These are phyloP conservation scores for rapeseed (Brassica napus) DNA, from an alignment of 345 rosid genomes.

Conservation along the genomic window DNA sequence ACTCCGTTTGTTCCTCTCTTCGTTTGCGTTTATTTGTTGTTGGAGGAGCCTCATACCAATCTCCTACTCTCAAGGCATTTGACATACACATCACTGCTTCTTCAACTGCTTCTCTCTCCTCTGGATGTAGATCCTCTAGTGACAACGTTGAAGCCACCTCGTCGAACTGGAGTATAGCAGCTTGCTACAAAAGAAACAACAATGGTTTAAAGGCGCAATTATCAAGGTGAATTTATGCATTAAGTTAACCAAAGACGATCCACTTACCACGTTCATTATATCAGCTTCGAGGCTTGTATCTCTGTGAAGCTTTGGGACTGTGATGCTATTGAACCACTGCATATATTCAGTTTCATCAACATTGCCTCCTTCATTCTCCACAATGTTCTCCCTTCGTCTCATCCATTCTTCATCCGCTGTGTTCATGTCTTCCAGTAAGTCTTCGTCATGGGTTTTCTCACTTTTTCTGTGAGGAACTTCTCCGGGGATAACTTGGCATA, in stretches of 20 bases:
- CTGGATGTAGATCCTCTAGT: conserved; percentile 40
- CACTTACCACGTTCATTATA: conserved; percentile 44
- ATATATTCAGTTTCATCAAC: conserved; percentile 59
- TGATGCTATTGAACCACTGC: conserved; percentile 68
- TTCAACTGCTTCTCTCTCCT: conserved; percentile 40
- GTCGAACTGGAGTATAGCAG: conserved; percentile 46
- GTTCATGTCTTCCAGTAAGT: conserved; percentile 67
- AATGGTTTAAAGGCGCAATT: not conserved
- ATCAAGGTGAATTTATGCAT: not conserved
- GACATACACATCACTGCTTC: conserved; percentile 43
- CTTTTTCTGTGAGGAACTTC: conserved; percentile 47
- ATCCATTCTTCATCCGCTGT: conserved; percentile 71
- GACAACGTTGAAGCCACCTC: conserved; percentile 43
- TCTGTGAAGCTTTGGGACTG: conserved; percentile 46
- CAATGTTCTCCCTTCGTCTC: conserved; percentile 53
- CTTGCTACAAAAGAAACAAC: conserved; percentile 35
- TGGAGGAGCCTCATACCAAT: conserved; percentile 37
- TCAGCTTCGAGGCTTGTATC: conserved; percentile 46
- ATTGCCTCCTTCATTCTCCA: conserved; percentile 46
- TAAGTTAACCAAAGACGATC: not conserved
- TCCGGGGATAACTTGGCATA: conserved; percentile 61
- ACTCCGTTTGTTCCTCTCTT: conserved; percentile 40
- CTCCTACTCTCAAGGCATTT: conserved; percentile 43
- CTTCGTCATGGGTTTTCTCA: conserved; percentile 72
- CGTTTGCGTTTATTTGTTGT: conserved; percentile 36